Evolutionary conservation across 2,329 filamentous ascomycete genomes (phyloP).

Genomic region (Raffaelea ambrosiae): DNA sequence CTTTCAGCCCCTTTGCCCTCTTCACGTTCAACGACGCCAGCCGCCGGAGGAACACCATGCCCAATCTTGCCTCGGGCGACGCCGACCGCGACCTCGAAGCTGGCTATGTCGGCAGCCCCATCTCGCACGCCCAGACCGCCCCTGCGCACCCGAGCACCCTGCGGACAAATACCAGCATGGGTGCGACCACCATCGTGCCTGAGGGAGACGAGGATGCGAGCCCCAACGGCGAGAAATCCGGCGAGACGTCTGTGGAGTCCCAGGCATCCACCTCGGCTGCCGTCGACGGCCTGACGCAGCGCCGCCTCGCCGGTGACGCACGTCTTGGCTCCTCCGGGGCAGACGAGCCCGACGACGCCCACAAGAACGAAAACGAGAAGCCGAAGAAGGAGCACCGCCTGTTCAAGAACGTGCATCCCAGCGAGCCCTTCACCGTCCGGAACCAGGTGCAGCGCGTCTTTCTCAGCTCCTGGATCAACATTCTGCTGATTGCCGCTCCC

Average conservation of each 20-base stretch:
- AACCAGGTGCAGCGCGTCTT: conserved; percentile 68
- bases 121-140: conserved; percentile 26
- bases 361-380: conserved; percentile 27
- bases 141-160: conserved; percentile 5
- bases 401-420: conserved; percentile 38
- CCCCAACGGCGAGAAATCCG: neutral
- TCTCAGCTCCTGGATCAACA: conserved; percentile 79
- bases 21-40: conserved; percentile 34
- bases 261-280: conserved; percentile 5
- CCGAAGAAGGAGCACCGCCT: conserved; percentile 30
- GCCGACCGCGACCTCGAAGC: conserved; percentile 28
- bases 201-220: conserved; percentile 1
- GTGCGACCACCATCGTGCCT: neutral
- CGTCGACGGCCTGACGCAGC: conserved; percentile 12
- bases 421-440: conserved; percentile 46
- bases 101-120: conserved; percentile 16
- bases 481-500: conserved; percentile 70
- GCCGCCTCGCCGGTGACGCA: conserved; percentile 18
- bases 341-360: conserved; percentile 10
- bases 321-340: neutral
- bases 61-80: neutral
- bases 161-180: conserved; percentile 1
- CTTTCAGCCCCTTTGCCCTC: conserved; percentile 27
- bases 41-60: conserved; percentile 22
- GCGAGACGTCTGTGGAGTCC: conserved; percentile 3